Evolutionary conservation across 441 rosid genomes (phyloP), one percentile per base, ranked within the genome.

Genomic region (Populus hybrid): DNA sequence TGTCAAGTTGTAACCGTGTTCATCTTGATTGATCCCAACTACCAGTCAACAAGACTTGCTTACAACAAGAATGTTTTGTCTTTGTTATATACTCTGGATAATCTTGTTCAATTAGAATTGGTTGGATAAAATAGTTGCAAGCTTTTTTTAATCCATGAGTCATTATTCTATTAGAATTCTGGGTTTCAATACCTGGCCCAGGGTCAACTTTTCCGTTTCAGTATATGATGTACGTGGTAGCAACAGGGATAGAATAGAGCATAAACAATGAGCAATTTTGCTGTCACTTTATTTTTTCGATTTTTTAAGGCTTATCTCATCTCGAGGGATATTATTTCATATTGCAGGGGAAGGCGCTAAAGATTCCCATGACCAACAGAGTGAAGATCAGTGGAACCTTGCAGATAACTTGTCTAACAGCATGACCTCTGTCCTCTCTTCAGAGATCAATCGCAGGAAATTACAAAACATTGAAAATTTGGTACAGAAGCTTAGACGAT

Each of bases 401-500:
- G 87, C 78, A 65, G 87, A 83, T 70, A 84, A 85, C 74, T 75
- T 79, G 61, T 75, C 80, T 30, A 72, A 76, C 78, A 78, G 74
- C 16, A 18, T 19, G 28, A 79, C 81, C 18, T 76, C 90, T 71
- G 81, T 79, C 82, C 85, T 86, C 53, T 75, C 90, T 36, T 86
- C 90, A 8, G 92, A 93, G 87, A 84, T 89, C 73, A 88, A 85
- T 83, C 90, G 91, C 70, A 90, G 85, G 93, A 95, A 93, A 84
- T 86, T 93, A 78, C 93, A 88, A 80, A 92, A 91, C 75, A 81
- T 95, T 6, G 95, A 88, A 74, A 87, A 85, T 69, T 86, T 95
- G 85, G 98, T 95, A 77, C 90, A 91, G 76, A 90, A 93, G 84
- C 95, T 95, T 61, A 86, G 84, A 83, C 76, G 90, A 74, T 82